These are phyloP conservation scores for Elongisporangium senticosum DNA, from an alignment of 352 stramenopile species.

Conservation along the genomic window DNA sequence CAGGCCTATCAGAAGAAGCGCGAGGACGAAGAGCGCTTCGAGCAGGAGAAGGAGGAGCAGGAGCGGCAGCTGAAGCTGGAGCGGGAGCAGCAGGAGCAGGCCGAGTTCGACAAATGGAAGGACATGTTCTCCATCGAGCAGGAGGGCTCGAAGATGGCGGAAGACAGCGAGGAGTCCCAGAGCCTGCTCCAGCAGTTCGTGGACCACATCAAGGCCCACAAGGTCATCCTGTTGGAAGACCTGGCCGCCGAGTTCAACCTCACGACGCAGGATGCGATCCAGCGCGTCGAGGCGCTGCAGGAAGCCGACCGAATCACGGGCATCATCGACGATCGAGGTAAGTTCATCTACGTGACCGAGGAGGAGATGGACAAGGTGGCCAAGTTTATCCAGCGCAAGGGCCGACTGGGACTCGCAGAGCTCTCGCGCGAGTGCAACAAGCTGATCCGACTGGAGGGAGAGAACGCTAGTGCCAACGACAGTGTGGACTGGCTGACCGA, in stretches of 20 bases:
- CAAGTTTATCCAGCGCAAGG: slow-evolving; percentile 62
- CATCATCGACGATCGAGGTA: slow-evolving; percentile 73
- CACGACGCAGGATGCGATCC: slow-evolving; percentile 58
- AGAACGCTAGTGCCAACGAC: slow-evolving; percentile 17
- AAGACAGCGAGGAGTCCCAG: slow-evolving; percentile 61
- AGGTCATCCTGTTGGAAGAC: slow-evolving; percentile 75
- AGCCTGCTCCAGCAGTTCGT: slow-evolving; percentile 64
- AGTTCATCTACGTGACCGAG: slow-evolving; percentile 80
- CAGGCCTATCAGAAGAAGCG: slow-evolving; percentile 48
- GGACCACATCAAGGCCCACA: slow-evolving; percentile 67
- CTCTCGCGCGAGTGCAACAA: slow-evolving; percentile 78
- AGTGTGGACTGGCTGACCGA: slow-evolving; percentile 29
- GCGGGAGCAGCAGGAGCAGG: slow-evolving; percentile 55
- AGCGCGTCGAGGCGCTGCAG: slow-evolving; percentile 55
- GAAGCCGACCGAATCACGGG: slow-evolving; percentile 51
- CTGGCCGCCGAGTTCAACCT: slow-evolving; percentile 61
- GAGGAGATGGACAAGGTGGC: slow-evolving; percentile 74
- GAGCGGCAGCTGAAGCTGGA: slow-evolving; percentile 37
- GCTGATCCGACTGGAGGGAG: slow-evolving; percentile 54
- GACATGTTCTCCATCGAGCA: slow-evolving; percentile 70
- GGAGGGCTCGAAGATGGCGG: slow-evolving; percentile 38
- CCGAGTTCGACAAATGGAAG: slow-evolving; percentile 78
- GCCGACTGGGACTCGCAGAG: slow-evolving; percentile 54
- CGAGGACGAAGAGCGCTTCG: slow-evolving; percentile 41
- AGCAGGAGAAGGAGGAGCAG: slow-evolving; percentile 41